phyloP scores from a whole-genome alignment of 768 basidiomycete genomes.

The Phaeotremella skinneri region DNA sequence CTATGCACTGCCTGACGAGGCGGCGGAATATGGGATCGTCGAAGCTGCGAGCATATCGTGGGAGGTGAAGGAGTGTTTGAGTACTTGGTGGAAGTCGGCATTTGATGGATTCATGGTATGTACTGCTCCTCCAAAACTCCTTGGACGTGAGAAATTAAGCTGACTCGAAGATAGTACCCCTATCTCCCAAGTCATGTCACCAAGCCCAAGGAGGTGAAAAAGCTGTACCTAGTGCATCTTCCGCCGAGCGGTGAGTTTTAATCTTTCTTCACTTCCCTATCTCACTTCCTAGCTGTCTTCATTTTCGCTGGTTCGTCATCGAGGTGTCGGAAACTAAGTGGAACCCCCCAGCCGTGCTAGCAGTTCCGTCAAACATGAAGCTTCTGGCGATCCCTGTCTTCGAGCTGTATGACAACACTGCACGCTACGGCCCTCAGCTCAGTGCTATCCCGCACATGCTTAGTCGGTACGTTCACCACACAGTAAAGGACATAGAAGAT shows the following conservation, averaged over 20 bases:
- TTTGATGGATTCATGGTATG: constrained; percentile 98
- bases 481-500: too few relatives aligned
- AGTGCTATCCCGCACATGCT: constrained; percentile 90
- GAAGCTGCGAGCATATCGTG: constrained; percentile 79
- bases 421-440: constrained; percentile 85
- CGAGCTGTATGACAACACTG: constrained; percentile 96
- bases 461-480: constrained; percentile 65
- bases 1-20: constrained; percentile 52
- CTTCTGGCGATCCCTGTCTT: constrained; percentile 93
- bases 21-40: constrained; percentile 11
- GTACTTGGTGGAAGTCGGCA: constrained; percentile 97
- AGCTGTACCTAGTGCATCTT: constrained; percentile 90
- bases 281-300: neutral
- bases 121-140: constrained; percentile 19
- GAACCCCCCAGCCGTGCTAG: constrained; percentile 71
- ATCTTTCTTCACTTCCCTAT: neutral
- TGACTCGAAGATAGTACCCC: constrained; percentile 64
- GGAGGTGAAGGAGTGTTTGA: constrained; percentile 95
- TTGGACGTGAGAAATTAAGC: neutral
- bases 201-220: constrained; percentile 97
- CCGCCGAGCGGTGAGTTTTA: constrained; percentile 77
- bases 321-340: neutral
- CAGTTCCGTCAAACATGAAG: constrained; percentile 99
- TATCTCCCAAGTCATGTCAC: constrained; percentile 94
- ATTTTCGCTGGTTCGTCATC: neutral